Base-by-base conservation (phyloP, 495 filamentous ascomycete genomes). In the Xylaria venustula region DNA sequence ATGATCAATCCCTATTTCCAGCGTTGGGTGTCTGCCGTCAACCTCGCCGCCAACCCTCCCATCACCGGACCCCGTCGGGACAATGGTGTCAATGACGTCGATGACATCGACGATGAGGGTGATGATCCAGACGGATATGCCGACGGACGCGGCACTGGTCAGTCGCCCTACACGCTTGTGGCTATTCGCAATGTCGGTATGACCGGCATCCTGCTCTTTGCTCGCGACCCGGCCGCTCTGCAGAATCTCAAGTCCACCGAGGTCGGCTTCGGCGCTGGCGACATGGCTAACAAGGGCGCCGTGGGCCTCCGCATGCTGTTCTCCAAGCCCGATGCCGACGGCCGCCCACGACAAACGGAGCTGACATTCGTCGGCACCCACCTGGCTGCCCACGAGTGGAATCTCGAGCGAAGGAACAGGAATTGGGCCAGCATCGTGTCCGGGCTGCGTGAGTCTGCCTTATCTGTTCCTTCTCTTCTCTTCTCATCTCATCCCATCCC, bases 251-350 rank as follows among this genome's bases (percentile, higher is more conserved):
- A 89, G 55, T 85, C 83, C 12, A 90, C 87, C 2, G 90, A 87
- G 26, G 87, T 91, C 2, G 92, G 94, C 2, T 85, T 96, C 36
- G 94, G 94, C 1, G 50, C 92, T 2, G 84, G 84, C 54, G 87
- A 90, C 32, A 94, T 97, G 90, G 93, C 92, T 4, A 97, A 97
- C 67, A 98, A 98, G 69, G 94, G 93, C 23, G 92, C 91, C 7
- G 90, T 94, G 6, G 94, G 90, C 0, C 79, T 93, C 30, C 78
- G 91, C 32, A 68, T 96, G 52, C 81, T 81, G 1, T 88, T 85
- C 62, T 66, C 74, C n/a, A 65, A 65, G 0, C 66, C 65, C 41
- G 60, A 70, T 52, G 57, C 47, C 22, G 54, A 58, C 19, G 62
- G 62, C 9, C 53, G 50, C 47, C 64, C 28, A 53, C 52, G 41